Conservation (phyloP, 2,329 filamentous ascomycete species). For the Phymatotrichopsis omnivora region DNA sequence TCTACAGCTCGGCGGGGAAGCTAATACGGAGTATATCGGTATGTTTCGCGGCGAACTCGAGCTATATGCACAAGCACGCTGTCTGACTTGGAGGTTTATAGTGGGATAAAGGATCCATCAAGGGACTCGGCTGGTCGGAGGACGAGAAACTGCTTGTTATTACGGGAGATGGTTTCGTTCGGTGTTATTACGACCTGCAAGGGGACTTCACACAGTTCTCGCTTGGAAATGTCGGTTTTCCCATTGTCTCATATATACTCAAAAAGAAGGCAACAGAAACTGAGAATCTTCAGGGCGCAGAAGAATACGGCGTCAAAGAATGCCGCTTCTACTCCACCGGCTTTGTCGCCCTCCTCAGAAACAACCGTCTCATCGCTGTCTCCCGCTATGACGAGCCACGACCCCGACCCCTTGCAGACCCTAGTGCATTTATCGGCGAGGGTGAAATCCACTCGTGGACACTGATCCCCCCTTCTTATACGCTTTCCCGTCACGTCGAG, state of each 20-base stretch:
- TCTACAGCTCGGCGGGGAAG: slow-evolving; percentile 89
- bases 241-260: neutral
- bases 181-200: slow-evolving; percentile 84
- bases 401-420: slow-evolving; percentile 66
- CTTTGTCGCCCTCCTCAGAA: slow-evolving; percentile 83
- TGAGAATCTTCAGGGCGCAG: slow-evolving; percentile 50
- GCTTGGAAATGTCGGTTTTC: slow-evolving; percentile 55
- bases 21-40: slow-evolving; percentile 67
- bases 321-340: slow-evolving; percentile 86
- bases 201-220: slow-evolving; percentile 93
- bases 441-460: slow-evolving; percentile 82
- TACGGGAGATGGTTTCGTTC: slow-evolving; percentile 77
- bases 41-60: slow-evolving; percentile 17
- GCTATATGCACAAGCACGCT: slow-evolving; percentile 11
- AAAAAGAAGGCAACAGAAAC: neutral
- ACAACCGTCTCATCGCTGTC: slow-evolving; percentile 81
- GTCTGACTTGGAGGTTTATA: slow-evolving; percentile 32
- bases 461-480: slow-evolving; percentile 76
- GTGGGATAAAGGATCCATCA: slow-evolving; percentile 85
- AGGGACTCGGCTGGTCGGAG: slow-evolving; percentile 89
- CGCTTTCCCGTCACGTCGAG: slow-evolving; percentile 85
- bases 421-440: slow-evolving; percentile 41
- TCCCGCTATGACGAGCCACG: slow-evolving; percentile 82
- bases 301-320: slow-evolving; percentile 76
- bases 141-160: slow-evolving; percentile 86